phyloP scores from a whole-genome alignment of 225 moss, liverwort and hornwort species.

The Marchantia polymorpha region DNA sequence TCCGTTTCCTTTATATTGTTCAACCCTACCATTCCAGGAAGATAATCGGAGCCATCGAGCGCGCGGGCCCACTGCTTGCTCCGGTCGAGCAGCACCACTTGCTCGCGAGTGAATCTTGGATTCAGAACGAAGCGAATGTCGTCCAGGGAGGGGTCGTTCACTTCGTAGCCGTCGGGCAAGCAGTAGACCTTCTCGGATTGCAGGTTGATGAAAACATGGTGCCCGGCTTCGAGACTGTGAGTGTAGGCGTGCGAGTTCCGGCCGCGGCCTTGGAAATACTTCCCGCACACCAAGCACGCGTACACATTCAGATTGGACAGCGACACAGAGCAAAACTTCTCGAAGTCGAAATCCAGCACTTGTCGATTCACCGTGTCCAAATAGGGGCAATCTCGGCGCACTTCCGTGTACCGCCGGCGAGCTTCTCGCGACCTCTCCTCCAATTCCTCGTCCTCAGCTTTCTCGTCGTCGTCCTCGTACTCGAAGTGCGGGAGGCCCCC shows the following conservation, averaged over 20 bases:
- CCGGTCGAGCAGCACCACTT: constrained; percentile 70
- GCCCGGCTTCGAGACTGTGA: constrained; percentile 95
- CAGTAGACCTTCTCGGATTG: constrained; percentile 99
- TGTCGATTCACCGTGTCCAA: constrained; percentile 90
- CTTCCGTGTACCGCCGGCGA: constrained; percentile 72
- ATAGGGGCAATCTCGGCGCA: constrained; percentile 93
- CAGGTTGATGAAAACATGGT: constrained; percentile 95
- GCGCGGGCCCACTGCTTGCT: constrained; percentile 96
- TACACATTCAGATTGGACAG: constrained; percentile 99
- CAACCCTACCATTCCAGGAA: constrained; percentile 96
- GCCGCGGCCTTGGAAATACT: constrained; percentile 98
- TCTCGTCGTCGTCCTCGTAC: constrained; percentile 54
- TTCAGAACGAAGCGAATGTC: constrained; percentile 97
- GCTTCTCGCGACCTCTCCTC: constrained; percentile 53
- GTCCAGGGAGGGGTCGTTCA: constrained; percentile 89
- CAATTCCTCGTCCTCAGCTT: constrained; percentile 71
- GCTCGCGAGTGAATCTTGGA: constrained; percentile 70
- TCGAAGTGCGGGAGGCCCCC: constrained; percentile 37
- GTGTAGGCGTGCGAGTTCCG: constrained; percentile 95
- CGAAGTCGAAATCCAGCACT: constrained; percentile 97
- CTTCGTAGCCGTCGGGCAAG: constrained; percentile 97
- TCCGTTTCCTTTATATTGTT: constrained; percentile 98
- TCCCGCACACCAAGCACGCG: constrained; percentile 99
- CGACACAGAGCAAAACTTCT: constrained; percentile 98
- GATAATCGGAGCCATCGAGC: constrained; percentile 89